Evolutionary conservation across 805 yeast species (phyloP).

Genomic region (Pichia insulana): DNA sequence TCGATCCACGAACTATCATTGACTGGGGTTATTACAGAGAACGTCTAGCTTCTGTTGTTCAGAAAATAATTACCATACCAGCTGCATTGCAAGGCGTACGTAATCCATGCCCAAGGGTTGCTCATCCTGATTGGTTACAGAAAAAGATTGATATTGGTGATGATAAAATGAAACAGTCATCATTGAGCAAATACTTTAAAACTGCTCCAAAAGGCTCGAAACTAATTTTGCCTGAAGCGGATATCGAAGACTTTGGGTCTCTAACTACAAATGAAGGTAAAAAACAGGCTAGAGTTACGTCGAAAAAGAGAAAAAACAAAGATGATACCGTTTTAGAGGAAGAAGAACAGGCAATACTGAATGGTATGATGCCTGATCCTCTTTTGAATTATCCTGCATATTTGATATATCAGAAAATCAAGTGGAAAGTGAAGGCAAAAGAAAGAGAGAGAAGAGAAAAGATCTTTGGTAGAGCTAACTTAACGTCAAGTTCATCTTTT

Average conservation of each 20-base stretch:
- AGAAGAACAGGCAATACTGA: slow-evolving; percentile 39
- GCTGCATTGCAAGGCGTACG: slow-evolving; percentile 85
- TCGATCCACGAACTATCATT: slow-evolving; percentile 80
- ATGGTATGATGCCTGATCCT: slow-evolving; percentile 56
- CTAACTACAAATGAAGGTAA: slow-evolving; percentile 23
- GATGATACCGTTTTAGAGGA: slow-evolving; percentile 31
- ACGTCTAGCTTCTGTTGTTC: slow-evolving; percentile 85
- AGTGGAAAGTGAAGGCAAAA: slow-evolving; percentile 75
- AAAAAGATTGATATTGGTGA: slow-evolving; percentile 50
- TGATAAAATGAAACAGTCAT: slow-evolving; percentile 66
- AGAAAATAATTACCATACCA: slow-evolving; percentile 92
- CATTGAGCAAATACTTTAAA: slow-evolving; percentile 49
- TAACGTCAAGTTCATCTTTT: slow-evolving; percentile 39
- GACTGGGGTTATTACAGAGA: slow-evolving; percentile 94
- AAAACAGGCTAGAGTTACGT: slow-evolving; percentile 38
- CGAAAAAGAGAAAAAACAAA: slow-evolving; percentile 35
- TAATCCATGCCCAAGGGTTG: slow-evolving; percentile 92
- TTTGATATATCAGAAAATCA: slow-evolving; percentile 69
- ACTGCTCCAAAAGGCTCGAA: slow-evolving; percentile 33
- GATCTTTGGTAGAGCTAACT: slow-evolving; percentile 59
- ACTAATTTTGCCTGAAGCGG: slow-evolving; percentile 25
- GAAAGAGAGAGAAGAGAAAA: slow-evolving; percentile 64
- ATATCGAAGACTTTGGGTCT: slow-evolving; percentile 54
- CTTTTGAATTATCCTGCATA: slow-evolving; percentile 58
- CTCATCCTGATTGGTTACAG: slow-evolving; percentile 89